Percentiles rank a stretch among this genome's conserved stretches.
phyloP scores from a whole-genome alignment of 345 rosid species.

The Bruguiera sexangula region DNA sequence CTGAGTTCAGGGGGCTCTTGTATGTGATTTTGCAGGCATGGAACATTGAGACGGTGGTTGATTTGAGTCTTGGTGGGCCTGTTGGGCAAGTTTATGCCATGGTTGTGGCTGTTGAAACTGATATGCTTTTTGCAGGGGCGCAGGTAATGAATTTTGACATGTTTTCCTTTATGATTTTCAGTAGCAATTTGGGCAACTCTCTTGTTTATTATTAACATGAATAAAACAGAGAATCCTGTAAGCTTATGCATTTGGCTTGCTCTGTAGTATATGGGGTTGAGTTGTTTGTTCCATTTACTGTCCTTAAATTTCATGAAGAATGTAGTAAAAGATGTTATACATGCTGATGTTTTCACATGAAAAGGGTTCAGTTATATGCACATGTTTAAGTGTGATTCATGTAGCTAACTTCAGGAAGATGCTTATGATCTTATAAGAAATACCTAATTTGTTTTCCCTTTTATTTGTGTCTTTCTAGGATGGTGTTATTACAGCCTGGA shows the following conservation, averaged over 20 bases:
- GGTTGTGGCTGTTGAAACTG: slow-evolving; percentile 20
- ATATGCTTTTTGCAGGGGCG: slow-evolving; percentile 57
- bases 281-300: not conserved
- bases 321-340: not conserved
- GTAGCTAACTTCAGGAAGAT: too few relatives aligned
- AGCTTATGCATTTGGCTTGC: not conserved
- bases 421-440: not conserved
- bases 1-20: not conserved
- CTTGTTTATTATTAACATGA: not conserved
- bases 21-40: slow-evolving; percentile 39
- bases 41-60: slow-evolving; percentile 37
- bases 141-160: slow-evolving; percentile 36
- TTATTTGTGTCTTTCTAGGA: slow-evolving; percentile 25
- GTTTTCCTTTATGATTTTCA: not conserved
- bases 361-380: too few relatives aligned
- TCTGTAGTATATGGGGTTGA: not conserved
- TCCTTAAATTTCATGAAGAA: not conserved
- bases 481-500: slow-evolving; percentile 53
- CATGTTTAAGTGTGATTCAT: too few relatives aligned
- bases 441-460: not conserved
- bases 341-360: not conserved
- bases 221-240: not conserved
- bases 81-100: slow-evolving; percentile 50
- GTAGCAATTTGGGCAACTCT: not conserved
- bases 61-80: slow-evolving; percentile 35